Percentiles rank a stretch among this genome's conserved stretches.
Conservation (phyloP, 1,284 basidiomycete species). For the Abortiporus biennis region DNA sequence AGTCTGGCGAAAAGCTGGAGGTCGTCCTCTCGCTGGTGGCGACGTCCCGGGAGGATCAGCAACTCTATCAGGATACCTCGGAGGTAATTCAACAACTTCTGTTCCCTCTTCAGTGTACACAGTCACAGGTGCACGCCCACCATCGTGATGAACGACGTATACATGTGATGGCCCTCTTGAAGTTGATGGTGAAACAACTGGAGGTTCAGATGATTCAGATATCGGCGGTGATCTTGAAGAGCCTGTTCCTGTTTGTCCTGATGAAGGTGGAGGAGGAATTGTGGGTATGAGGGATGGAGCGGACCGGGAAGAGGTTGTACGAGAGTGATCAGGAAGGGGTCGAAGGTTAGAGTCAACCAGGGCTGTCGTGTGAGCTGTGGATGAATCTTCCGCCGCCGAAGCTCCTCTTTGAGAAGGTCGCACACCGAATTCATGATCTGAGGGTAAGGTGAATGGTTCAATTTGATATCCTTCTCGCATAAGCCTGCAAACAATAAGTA, state of each 20-base stretch:
- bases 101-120: slow-evolving; percentile 49
- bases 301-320: background rate
- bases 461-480: slow-evolving; percentile 29
- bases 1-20: no score
- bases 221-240: slow-evolving; percentile 6
- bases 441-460: slow-evolving; percentile 40
- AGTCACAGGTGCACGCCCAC: slow-evolving; percentile 47
- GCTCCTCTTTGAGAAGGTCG: background rate
- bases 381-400: background rate
- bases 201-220: no score
- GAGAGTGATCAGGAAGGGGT: slow-evolving; percentile 1
- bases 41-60: no score
- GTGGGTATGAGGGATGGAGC: background rate
- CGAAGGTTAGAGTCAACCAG: no score
- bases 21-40: no score
- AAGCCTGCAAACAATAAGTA: slow-evolving; percentile 4
- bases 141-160: slow-evolving; percentile 56
- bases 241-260: background rate
- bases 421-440: slow-evolving; percentile 17
- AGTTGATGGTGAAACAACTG: no score
- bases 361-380: no score
- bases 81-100: slow-evolving; percentile 52
- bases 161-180: slow-evolving; percentile 29
- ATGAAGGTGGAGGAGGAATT: background rate
- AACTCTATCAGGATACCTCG: slow-evolving; percentile 41